A percentile compares a stretch with the other conserved stretches of the same genome.
Conservation (phyloP, 306 rosid genomes). For the Lablab purpureus region DNA sequence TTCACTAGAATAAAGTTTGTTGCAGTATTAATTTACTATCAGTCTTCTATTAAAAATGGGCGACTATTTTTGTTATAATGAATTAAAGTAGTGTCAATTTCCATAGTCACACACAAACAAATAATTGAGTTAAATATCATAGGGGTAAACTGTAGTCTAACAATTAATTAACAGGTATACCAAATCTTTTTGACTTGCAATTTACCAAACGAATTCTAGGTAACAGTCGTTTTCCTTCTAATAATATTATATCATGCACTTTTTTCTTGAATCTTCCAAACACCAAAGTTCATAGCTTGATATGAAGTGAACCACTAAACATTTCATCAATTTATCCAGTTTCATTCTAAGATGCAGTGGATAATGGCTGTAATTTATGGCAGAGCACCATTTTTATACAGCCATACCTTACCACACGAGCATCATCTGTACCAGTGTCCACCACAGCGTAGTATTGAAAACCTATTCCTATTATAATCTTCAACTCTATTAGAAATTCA, state of each 20-base stretch:
- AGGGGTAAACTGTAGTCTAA: background rate
- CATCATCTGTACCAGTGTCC: background rate
- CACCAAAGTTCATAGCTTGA: background rate
- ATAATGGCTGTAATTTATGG: background rate
- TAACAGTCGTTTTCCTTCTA: constrained; percentile 8
- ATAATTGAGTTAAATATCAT: background rate
- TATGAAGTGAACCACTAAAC: background rate
- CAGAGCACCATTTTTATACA: background rate
- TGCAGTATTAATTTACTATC: background rate
- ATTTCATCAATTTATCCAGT: background rate
- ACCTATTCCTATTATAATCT: background rate
- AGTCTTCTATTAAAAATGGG: background rate
- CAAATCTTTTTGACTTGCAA: constrained; percentile 42
- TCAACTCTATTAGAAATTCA: background rate
- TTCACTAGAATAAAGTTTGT: background rate
- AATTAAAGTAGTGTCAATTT: constrained; percentile 8
- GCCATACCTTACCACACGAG: background rate
- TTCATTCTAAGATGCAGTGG: background rate
- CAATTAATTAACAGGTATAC: constrained; percentile 27
- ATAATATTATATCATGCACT: background rate
- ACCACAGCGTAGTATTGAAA: background rate
- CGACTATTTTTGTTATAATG: background rate
- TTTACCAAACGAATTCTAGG: constrained; percentile 5
- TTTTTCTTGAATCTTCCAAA: constrained; percentile 3
- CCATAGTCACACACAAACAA: background rate